Evolutionary conservation across 805 yeast species (phyloP), one percentile per base, ranked within the genome.

Genomic region (Komagataella pseudopastoris): DNA sequence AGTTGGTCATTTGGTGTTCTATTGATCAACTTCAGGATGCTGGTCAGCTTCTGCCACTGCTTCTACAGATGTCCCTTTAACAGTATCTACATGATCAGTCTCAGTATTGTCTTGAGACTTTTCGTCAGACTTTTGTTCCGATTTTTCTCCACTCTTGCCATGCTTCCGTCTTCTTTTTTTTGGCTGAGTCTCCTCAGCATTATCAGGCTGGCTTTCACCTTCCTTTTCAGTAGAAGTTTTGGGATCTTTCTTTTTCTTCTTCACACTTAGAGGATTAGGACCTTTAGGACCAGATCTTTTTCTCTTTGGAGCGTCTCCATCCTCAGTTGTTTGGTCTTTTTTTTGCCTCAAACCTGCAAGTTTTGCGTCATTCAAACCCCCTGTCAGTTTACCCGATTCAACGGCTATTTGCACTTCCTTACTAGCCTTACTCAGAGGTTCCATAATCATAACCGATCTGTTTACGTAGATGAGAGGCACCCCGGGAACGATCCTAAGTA

Each of bases 371-470:
- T 93, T 91, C 63, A 93, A 74, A 0, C 98, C 98, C 22, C 75
- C 77, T 2, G 78, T 78, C 50, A 93, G 71, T 60, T 93, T 93
- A 47, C 74, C 71, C 1, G 69, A 63, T 65, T 93, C 99, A 45
- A 74, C 69, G 24, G 65, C 58, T 48, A 61, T 60, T 51, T 80
- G 78, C 14, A 74, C 71, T 47, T 62, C 64, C 10, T 71, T 72
- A 46, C 91, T 84, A 6, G 87, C 86, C 44, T 75, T 76, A 50
- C 96, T 85, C 57, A 89, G 69, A 6, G 97, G 96, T 66, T 93
- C 99, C 93, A 93, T 81, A 23, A 93, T 82, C 91, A 93, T 87
- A 16, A 93, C 99, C 1, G 96, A 80, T 54, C 96, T 75, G 60
- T 85, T 83, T 79, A 93, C 81, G 64, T 85, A 90, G 7, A 91